A percentile compares a stretch with the other conserved stretches of the same genome.
These are phyloP conservation scores for Trichoderma breve DNA, from an alignment of 2,329 filamentous ascomycete species.

Conservation along the genomic window DNA sequence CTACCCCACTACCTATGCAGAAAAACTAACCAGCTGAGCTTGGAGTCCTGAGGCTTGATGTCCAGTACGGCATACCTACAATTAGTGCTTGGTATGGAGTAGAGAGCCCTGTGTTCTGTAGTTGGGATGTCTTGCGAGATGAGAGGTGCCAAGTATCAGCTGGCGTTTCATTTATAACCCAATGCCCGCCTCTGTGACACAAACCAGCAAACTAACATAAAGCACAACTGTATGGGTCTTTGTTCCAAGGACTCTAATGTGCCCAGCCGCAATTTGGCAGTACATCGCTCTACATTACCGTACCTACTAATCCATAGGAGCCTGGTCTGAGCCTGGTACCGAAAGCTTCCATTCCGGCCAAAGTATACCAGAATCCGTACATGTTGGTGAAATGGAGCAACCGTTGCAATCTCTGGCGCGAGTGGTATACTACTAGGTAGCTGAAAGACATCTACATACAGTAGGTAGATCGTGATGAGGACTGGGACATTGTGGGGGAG, in stretches of 20 bases:
- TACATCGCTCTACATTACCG: neutral
- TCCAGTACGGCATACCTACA: neutral
- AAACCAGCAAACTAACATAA: neutral
- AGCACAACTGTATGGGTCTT: neutral
- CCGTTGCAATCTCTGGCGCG: neutral
- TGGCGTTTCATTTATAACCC: neutral
- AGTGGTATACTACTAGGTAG: neutral
- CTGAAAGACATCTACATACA: neutral
- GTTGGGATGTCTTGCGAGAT: neutral
- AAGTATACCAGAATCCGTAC: neutral
- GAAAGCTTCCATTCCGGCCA: neutral
- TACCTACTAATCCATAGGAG: neutral
- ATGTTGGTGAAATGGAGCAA: neutral
- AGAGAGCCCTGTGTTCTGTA: neutral
- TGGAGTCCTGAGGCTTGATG: neutral
- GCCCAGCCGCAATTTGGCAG: neutral
- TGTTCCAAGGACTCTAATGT: neutral
- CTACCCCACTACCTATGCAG: neutral
- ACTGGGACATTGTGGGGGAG: neutral
- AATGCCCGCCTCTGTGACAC: neutral
- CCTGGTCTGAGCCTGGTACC: neutral
- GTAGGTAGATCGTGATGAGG: neutral
- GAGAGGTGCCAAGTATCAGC: neutral
- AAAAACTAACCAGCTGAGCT: neutral
- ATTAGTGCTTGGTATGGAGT: neutral